Evolutionary conservation across 176 grass and related monocot genomes (phyloP).

Genomic region (Elymus sibiricus): DNA sequence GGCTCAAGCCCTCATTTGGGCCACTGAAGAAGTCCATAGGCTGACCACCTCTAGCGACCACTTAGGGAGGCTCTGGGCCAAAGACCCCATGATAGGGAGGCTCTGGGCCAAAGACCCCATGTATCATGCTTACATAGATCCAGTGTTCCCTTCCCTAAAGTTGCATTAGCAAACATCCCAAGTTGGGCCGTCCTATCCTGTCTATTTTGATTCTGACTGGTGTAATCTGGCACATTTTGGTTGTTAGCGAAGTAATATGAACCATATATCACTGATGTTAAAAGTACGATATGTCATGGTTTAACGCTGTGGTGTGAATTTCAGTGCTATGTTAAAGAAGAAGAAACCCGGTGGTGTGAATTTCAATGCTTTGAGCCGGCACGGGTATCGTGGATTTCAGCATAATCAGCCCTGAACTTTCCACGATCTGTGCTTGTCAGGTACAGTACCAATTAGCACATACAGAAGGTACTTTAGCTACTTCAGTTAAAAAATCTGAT

Average conservation of each 20-base stretch:
- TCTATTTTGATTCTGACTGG: neutral
- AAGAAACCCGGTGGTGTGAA: slow-evolving; percentile 67
- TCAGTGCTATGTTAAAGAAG: slow-evolving; percentile 57
- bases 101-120: slow-evolving; percentile 61
- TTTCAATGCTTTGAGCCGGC: slow-evolving; percentile 77
- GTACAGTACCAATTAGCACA: no score
- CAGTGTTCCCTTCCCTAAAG: slow-evolving; percentile 47
- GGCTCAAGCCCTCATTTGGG: slow-evolving; percentile 67
- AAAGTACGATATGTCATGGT: neutral
- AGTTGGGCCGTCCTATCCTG: neutral
- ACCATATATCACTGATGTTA: neutral
- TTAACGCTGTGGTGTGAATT: slow-evolving; percentile 33
- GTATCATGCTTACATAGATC: slow-evolving; percentile 70
- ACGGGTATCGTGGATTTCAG: slow-evolving; percentile 85
- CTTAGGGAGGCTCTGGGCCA: slow-evolving; percentile 62
- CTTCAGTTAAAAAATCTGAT: no score
- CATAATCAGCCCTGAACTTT: no score
- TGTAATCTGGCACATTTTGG: slow-evolving; percentile 20
- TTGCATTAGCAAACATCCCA: neutral
- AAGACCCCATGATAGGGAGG: no score
- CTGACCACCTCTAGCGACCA: slow-evolving; percentile 42
- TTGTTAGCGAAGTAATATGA: slow-evolving; percentile 1
- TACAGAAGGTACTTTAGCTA: no score
- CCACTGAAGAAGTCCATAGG: slow-evolving; percentile 79
- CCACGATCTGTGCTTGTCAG: no score